Evolutionary conservation across 192 early-diverging fungal genomes (phyloP).

Genomic region (Coemansia sp.): DNA sequence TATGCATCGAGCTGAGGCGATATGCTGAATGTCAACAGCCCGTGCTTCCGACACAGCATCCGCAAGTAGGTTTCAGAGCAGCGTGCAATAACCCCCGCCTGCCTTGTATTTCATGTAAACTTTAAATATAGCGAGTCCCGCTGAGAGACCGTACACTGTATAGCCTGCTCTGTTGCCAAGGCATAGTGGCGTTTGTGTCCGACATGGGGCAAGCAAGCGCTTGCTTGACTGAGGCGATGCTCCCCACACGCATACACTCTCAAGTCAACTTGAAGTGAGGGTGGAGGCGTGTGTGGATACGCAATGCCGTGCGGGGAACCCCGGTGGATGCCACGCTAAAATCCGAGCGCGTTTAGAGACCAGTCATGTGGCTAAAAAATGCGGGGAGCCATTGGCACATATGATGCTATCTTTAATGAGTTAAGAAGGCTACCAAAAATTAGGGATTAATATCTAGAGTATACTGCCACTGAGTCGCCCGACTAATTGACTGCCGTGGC

Average conservation of each 20-base stretch:
- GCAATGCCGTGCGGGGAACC: neutral
- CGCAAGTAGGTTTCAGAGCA: conserved; percentile 17
- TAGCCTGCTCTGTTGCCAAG: neutral
- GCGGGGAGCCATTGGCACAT: neutral
- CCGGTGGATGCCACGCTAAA: neutral
- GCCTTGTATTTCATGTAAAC: neutral
- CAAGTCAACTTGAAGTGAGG: neutral
- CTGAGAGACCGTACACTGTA: neutral
- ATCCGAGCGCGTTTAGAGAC: neutral
- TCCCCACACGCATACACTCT: neutral
- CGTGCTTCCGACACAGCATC: neutral
- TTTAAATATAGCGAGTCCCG: neutral
- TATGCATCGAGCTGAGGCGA: neutral
- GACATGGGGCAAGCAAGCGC: neutral
- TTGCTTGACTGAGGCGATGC: neutral
- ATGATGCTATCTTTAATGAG: neutral
- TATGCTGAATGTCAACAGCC: neutral
- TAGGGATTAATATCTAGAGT: neutral
- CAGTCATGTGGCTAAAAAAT: neutral
- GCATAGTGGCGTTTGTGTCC: neutral
- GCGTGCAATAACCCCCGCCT: neutral
- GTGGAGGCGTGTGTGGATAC: neutral
- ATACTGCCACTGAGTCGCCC: neutral
- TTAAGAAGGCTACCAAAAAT: neutral
- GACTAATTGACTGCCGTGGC: neutral